Base-by-base conservation (phyloP, 78 protist species). In the Bodo saltans region DNA sequence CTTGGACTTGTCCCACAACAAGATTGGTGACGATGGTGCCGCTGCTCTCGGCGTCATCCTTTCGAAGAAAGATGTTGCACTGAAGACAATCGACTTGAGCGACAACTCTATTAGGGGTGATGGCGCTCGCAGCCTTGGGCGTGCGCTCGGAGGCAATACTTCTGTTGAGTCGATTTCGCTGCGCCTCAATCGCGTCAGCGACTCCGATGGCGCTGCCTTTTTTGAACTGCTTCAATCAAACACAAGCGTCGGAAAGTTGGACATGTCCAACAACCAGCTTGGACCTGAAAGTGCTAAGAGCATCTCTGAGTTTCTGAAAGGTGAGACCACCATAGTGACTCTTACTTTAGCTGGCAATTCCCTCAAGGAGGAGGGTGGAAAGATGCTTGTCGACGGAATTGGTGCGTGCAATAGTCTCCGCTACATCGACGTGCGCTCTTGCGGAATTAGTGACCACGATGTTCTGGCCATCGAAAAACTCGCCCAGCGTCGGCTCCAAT, bases 1-100 rank as follows among this genome's bases (percentile, higher is more conserved):
- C n/a, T 47, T 79, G 29, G 72, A 79, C 52, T 35, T 79, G 33
- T 35, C 68, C 35, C 84, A 79, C 74, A 79, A 79, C 71, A 2
- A 11, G 37, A 12, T 68, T 30, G 11, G 71, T 17, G 71, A 68
- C 71, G 71, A 17, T 30, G 71, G 71, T 2, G 71, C n/a, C 30
- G 71, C 71, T 2, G 71, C 71, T 30, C 71, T 68, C 60, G 60
- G 60, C 37, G 11, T 30, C 30, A 30, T 28, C 37, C 34, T 12
- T 2, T 30, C n/a, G 71, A 27, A 68, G 34, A 27, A 2, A 27
- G n/a, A 2, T 30, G 12, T 27, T 27, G 8, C 71, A 11, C 71
- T 68, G 71, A 27, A 11, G n/a, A 68, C 71, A 11, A 40, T 78
- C 37, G 40, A 78, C 32, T 70, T 78, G 25, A 11, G 40, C 28